Evolutionary conservation across 2,329 filamentous ascomycete genomes (phyloP), one percentile per base, ranked within the genome.

Genomic region (Cladosporium sp.): DNA sequence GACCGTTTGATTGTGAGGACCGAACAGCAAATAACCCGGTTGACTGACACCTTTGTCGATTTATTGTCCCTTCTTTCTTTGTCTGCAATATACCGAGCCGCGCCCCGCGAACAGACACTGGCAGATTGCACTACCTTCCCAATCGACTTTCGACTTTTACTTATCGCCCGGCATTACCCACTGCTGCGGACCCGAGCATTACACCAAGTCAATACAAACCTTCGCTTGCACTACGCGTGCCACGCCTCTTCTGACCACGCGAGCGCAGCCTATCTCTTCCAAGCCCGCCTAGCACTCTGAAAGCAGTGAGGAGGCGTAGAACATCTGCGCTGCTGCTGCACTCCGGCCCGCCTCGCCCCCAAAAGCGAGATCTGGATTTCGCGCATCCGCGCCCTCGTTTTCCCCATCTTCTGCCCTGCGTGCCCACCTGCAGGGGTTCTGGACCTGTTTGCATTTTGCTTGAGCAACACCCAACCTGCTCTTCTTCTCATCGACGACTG

Each of bases 261-360:
- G 55, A 58, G 55, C 51, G 51, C 28, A 30, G 32, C 34, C 34
- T 58, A 58, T 58, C 55, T 58, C 14, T 38, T 28, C 55, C 55
- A 58, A 41, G 32, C 32, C 55, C 24, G n/a, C 30, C 55, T 55
- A 55, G 52, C 52, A 32, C 18, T 32, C 55, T 41, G 30, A 36
- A 58, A 58, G 34, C 34, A 58, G 52, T n/a, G 55, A 58, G 14
- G 55, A 58, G 55, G 55, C 55, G 55, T n/a, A 47, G 41, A 47
- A 6, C 30, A 55, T 24, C 2, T 34, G n/a, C 30, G 32, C 32
- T 41, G 34, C 55, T 58, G 55, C 55, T 58, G 55, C 55, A 63
- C 32, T 63, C 60, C 49, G 60, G 60, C 60, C 60, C 60, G 60
- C 58, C 58, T 60, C 58, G 58, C 44, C 60, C 49, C 52, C 30